A percentile compares a stretch with the other conserved stretches of the same genome.
phyloP scores from a whole-genome alignment of 108 stramenopile genomes.

The Licmophora abbreviata region DNA sequence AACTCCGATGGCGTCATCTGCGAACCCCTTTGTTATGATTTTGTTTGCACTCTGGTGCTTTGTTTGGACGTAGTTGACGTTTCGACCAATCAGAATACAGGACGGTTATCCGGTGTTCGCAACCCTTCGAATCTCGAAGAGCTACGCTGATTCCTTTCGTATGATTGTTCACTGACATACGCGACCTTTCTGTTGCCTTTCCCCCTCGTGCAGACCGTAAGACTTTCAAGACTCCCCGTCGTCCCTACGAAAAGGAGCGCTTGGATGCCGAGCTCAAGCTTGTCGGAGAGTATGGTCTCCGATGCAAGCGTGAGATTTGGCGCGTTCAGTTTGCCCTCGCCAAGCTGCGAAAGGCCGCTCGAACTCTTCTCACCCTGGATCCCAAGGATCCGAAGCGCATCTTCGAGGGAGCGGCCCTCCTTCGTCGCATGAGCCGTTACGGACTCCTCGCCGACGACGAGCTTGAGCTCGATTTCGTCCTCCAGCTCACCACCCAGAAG shows the following conservation, averaged over 20 bases:
- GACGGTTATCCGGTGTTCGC: not conserved
- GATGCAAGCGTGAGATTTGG: slow-evolving; percentile 99
- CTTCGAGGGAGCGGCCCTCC: slow-evolving; percentile 98
- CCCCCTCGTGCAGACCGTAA: slow-evolving; percentile 63
- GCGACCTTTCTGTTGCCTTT: not conserved
- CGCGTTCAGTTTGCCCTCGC: slow-evolving; percentile 98
- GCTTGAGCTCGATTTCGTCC: slow-evolving; percentile 93
- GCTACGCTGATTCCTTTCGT: not conserved
- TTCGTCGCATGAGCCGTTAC: slow-evolving; percentile 95
- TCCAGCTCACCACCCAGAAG: slow-evolving; percentile 98
- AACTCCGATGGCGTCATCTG: not conserved
- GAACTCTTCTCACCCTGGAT: slow-evolving; percentile 93
- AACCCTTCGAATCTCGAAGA: not conserved
- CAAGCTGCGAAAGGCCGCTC: slow-evolving; percentile 99
- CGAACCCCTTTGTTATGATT: not conserved
- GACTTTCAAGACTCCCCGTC: slow-evolving; percentile 97
- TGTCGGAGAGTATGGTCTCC: slow-evolving; percentile 99
- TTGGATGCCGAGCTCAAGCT: slow-evolving; percentile 96
- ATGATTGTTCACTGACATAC: slow-evolving; percentile 5
- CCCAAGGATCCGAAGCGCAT: slow-evolving; percentile 95
- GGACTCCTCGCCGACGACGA: slow-evolving; percentile 96
- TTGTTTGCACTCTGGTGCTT: not conserved
- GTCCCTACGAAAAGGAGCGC: slow-evolving; percentile 99
- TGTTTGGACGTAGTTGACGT: not conserved
- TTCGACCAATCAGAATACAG: not conserved